Base-by-base conservation (phyloP, 148 eudicot species). In the Cornus controversa region DNA sequence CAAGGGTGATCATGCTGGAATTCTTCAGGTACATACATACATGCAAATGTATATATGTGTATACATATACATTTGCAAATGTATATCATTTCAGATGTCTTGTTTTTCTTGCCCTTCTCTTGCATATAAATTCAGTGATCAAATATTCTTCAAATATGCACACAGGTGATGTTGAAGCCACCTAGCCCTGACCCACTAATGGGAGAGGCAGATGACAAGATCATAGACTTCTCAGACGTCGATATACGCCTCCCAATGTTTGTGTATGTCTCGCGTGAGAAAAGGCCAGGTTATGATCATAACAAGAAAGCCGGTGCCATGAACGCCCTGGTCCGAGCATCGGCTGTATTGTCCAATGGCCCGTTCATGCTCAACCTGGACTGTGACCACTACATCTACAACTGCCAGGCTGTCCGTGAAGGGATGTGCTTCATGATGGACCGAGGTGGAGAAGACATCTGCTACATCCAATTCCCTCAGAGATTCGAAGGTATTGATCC, bases 401-500 rank as follows among this genome's bases (percentile, higher is more conserved):
- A 93, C 47, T 88, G 94, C 70, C 83, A 69, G 79, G 99, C 99
- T 70, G 37, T 93, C 60, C 87, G 99, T 18, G 99, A 96, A 85
- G 99, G 98, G 31, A 96, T 96, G 97, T 96, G 99, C 64, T 96
- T 96, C 73, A 93, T 96, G 99, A 91, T 96, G 76, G 99, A 96
- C 58, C 80, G 89, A 75, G 99, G 99, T 26, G 99, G 99, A 34
- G 98, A 96, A 68, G 88, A 96, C 67, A 96, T 96, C 37, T 95
- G 99, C 79, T 95, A 90, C 82, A 93, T 95, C 66, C 99, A 95
- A 75, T 95, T 93, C 72, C 99, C 99, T 70, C 97, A 95, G 47
- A 87, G 98, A 76, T 94, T 94, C 60, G 98, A 94, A 87, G 98
- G 98, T 58, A 93, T 93, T 80, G 99, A 94, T 83, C 96, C 97